Evolutionary conservation across 2,329 filamentous ascomycete genomes (phyloP).

Genomic region (Pseudogymnoascus sp.): DNA sequence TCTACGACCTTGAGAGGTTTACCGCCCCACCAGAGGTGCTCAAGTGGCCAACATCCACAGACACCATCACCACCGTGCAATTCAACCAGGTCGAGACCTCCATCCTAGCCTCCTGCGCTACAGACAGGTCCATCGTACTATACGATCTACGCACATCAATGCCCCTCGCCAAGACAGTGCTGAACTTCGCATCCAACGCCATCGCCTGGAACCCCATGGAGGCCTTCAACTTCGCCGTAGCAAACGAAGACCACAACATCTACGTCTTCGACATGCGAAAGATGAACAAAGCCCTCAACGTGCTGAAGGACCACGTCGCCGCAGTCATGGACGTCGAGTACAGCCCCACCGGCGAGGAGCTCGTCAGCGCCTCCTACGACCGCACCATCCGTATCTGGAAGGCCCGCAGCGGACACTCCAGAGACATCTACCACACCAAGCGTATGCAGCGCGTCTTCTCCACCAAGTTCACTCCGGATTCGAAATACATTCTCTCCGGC

Average conservation of each 20-base stretch:
- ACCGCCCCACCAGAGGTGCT: conserved; percentile 75
- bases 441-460: conserved; percentile 94
- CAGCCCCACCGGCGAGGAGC: conserved; percentile 85
- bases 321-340: conserved; percentile 97
- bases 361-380: conserved; percentile 84
- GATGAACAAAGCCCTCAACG: conserved; percentile 77
- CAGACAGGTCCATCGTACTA: conserved; percentile 77
- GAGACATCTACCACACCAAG: conserved; percentile 95
- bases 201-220: conserved; percentile 96
- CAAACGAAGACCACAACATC: conserved; percentile 89
- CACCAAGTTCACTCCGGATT: conserved; percentile 77
- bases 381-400: conserved; percentile 82
- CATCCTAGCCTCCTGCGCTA: conserved; percentile 75
- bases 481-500: conserved; percentile 80
- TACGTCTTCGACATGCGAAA: conserved; percentile 91
- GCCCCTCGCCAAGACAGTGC: conserved; percentile 70
- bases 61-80: conserved; percentile 79
- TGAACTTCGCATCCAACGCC: conserved; percentile 76
- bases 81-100: conserved; percentile 96
- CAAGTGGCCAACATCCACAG: conserved; percentile 77
- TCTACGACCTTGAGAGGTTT: conserved; percentile 80
- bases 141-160: conserved; percentile 87
- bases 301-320: conserved; percentile 78
- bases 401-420: conserved; percentile 69
- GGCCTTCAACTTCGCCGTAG: conserved; percentile 88